Conservation (phyloP, 192 early-diverging fungal genomes). For the Podila clonocystis region DNA sequence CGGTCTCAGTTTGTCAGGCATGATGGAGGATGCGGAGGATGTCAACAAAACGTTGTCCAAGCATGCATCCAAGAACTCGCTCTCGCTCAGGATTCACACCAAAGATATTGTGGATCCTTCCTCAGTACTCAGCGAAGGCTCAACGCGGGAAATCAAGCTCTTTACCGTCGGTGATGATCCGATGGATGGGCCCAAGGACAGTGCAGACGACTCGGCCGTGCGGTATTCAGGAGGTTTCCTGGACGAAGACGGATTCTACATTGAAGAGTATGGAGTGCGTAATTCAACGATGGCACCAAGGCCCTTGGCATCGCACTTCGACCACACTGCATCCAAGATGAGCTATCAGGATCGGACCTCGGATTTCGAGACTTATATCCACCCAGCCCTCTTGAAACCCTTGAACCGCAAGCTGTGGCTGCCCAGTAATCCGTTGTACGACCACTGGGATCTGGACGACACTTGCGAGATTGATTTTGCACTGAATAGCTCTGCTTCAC, state of each 20-base stretch:
- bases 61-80: slow-evolving; percentile 5
- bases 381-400: slow-evolving; percentile 54
- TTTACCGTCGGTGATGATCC: slow-evolving; percentile 42
- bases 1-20: slow-evolving; percentile 1
- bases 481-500: slow-evolving; percentile 25
- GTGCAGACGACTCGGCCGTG: not conserved
- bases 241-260: slow-evolving; percentile 24
- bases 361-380: slow-evolving; percentile 54
- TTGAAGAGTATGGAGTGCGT: not conserved
- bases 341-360: slow-evolving; percentile 49
- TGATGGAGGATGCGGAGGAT: slow-evolving; percentile 1
- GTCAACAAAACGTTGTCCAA: not conserved
- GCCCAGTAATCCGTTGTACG: slow-evolving; percentile 49
- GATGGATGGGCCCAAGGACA: slow-evolving; percentile 6
- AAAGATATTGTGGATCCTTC: slow-evolving; percentile 13
- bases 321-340: slow-evolving; percentile 20
- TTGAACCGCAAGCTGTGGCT: slow-evolving; percentile 54
- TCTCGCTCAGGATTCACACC: slow-evolving; percentile 19
- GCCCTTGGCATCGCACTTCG: slow-evolving; percentile 17
- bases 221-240: slow-evolving; percentile 18
- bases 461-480: slow-evolving; percentile 50
- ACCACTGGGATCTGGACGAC: slow-evolving; percentile 49
- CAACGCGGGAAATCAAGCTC: slow-evolving; percentile 26
- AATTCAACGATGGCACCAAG: not conserved
- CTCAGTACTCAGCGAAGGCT: not conserved